phyloP scores from a whole-genome alignment of 345 rosid genomes.

The Eutrema japonicum region DNA sequence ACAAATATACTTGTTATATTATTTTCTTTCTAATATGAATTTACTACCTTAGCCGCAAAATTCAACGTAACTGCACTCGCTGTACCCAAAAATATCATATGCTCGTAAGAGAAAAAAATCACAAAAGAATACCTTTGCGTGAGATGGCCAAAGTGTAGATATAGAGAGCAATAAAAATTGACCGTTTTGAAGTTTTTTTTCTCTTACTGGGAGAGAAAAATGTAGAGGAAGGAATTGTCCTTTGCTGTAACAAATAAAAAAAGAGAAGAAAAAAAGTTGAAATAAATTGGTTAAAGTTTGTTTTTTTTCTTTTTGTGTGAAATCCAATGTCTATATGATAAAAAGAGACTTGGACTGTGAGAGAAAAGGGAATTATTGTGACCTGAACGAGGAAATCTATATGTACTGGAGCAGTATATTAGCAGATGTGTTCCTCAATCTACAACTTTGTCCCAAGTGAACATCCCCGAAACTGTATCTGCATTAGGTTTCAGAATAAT shows the following conservation, averaged over 20 bases:
- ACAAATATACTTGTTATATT: not conserved
- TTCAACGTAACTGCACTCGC: slow-evolving; percentile 32
- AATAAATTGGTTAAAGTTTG: not conserved
- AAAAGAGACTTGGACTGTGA: slow-evolving; percentile 1
- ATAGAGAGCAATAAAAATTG: slow-evolving; percentile 28
- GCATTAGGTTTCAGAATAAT: slow-evolving; percentile 23
- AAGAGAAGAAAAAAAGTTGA: not conserved
- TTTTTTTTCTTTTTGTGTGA: not conserved
- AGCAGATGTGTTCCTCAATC: slow-evolving; percentile 77
- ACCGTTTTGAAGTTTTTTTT: not conserved
- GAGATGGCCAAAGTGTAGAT: slow-evolving; percentile 8
- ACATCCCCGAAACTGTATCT: slow-evolving; percentile 93
- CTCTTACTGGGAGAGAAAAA: slow-evolving; percentile 5
- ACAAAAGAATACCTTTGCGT: slow-evolving; percentile 36
- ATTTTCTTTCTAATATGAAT: not conserved
- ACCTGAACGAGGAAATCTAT: slow-evolving; percentile 47
- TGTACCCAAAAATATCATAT: slow-evolving; percentile 11
- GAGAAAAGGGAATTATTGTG: slow-evolving; percentile 17
- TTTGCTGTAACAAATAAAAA: slow-evolving; percentile 11
- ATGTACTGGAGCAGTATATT: slow-evolving; percentile 68
- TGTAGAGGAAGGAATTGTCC: slow-evolving; percentile 16
- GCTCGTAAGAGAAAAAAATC: slow-evolving; percentile 28
- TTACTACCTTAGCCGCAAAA: slow-evolving; percentile 19
- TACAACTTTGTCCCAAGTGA: slow-evolving; percentile 98
- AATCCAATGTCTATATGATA: not conserved